Base-by-base conservation (phyloP, 495 filamentous ascomycete genomes). In the Hypomontagnella monticulosa region DNA sequence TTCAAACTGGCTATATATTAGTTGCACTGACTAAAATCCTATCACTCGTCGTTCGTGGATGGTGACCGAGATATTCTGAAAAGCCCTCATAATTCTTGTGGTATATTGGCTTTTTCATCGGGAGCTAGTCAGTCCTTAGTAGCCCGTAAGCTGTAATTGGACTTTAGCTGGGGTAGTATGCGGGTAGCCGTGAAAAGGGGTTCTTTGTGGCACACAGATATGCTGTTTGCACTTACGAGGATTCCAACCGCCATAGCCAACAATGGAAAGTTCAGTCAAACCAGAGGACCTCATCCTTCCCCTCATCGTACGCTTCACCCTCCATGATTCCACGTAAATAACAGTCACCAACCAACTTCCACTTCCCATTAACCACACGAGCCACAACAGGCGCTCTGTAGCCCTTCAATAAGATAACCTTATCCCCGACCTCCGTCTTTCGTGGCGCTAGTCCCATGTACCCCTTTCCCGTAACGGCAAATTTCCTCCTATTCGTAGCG, bases 1-100 rank as follows among this genome's bases (percentile, higher is more conserved):
- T n/a, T n/a, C n/a, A 27, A 6, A 27, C 6, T 6, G 6, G 23
- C 23, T 27, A 27, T 27, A 27, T 27, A 2, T 27, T 6, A 27
- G 23, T 6, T 27, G 6, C 23, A 27, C 23, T 27, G 23, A 2
- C 23, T 57, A 68, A 84, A 60, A 74, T 83, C 43, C 78, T 88
- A 30, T 70, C 80, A 20, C 69, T 75, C 9, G 2, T 6, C 23
- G 6, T 27, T 6, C 2, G 6, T 27, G 6, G 23, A 27, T 27
- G 23, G 6, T 2, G 23, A 6, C 6, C 23, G 23, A 27, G 23
- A 6, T 2, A 27, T 27, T 27, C 6, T 27, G 23, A 27, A 3
- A 27, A 27, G 23, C 23, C 6, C 23, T 27, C 23, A 27, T 27
- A 6, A 27, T 6, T 27, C 6, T 27, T 27, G 3, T 2, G 6